A percentile compares a stretch with the other conserved stretches of the same genome.
Conservation (phyloP, 2,329 filamentous ascomycete genomes). For the Claviceps lovelessii region DNA sequence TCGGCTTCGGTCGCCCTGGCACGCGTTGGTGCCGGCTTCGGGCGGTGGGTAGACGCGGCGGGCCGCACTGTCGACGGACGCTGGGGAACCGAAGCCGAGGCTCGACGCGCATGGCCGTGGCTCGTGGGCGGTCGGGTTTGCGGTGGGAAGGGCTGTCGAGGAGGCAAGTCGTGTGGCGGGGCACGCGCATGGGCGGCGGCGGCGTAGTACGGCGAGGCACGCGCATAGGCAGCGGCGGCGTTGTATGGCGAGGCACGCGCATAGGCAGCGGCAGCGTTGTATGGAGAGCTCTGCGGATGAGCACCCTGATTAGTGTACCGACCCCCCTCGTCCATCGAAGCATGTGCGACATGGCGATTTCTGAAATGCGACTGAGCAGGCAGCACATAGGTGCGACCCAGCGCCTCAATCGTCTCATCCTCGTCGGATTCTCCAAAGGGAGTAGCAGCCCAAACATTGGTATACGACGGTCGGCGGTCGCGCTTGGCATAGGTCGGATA, state of each 20-base stretch:
- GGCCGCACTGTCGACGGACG: constrained; percentile 39
- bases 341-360: constrained; percentile 17
- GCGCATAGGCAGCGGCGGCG: constrained; percentile 23
- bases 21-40: constrained; percentile 20
- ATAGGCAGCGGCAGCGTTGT: constrained; percentile 23
- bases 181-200: constrained; percentile 12
- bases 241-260: constrained; percentile 20
- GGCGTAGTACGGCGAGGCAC: constrained; percentile 10
- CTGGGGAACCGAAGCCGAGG: constrained; percentile 35
- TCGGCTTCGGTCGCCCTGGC: constrained; percentile 44
- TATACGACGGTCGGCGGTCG: constrained; percentile 43
- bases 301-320: constrained; percentile 45
- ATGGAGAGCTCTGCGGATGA: constrained; percentile 34
- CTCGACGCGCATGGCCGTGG: constrained; percentile 30
- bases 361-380: constrained; percentile 32
- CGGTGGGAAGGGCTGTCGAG: constrained; percentile 21
- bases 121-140: constrained; percentile 26
- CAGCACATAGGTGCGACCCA: constrained; percentile 37
- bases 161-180: constrained; percentile 27
- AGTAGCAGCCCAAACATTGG: constrained; percentile 44
- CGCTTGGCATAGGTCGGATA: constrained; percentile 24
- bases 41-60: constrained; percentile 13
- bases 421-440: constrained; percentile 50
- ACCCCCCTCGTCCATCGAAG: constrained; percentile 34
- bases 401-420: constrained; percentile 43